Evolutionary conservation across 768 basidiomycete species (phyloP).

Genomic region (Rhodotorula graminis): DNA sequence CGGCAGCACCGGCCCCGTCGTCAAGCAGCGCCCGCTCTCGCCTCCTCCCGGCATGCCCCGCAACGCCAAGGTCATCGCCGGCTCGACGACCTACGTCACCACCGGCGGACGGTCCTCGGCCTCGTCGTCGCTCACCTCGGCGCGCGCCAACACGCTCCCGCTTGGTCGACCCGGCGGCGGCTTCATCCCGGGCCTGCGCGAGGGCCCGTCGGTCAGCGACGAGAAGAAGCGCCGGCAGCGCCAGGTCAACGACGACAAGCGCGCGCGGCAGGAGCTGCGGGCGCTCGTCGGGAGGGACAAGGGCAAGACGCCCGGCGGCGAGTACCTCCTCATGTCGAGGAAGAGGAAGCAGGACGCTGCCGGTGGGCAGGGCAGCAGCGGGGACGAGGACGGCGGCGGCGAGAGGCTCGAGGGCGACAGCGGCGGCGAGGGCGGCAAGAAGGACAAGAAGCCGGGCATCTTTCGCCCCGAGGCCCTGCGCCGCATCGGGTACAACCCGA

Average conservation of each 20-base stretch:
- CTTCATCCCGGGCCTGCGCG: conserved; percentile 25
- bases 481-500: conserved; percentile 34
- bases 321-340: conserved; percentile 4
- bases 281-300: conserved; percentile 21
- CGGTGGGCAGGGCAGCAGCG: background rate
- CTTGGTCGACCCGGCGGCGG: background rate
- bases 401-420: background rate
- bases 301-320: conserved; percentile 27
- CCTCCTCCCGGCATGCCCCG: background rate
- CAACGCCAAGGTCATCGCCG: background rate
- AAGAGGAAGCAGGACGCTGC: conserved; percentile 1
- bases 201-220: conserved; percentile 26
- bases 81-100: conserved; percentile 3
- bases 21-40: background rate
- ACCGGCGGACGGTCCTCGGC: background rate
- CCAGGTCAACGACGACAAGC: conserved; percentile 1
- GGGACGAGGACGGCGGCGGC: background rate
- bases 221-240: conserved; percentile 13
- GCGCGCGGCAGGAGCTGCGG: conserved; percentile 11
- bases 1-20: background rate
- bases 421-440: background rate
- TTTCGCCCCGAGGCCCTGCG: conserved; percentile 21
- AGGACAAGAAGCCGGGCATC: conserved; percentile 2
- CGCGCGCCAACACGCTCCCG: background rate
- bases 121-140: background rate